A percentile compares a stretch with the other conserved stretches of the same genome.
phyloP scores from a whole-genome alignment of 116 monocot species.

The Posidonia oceanica region DNA sequence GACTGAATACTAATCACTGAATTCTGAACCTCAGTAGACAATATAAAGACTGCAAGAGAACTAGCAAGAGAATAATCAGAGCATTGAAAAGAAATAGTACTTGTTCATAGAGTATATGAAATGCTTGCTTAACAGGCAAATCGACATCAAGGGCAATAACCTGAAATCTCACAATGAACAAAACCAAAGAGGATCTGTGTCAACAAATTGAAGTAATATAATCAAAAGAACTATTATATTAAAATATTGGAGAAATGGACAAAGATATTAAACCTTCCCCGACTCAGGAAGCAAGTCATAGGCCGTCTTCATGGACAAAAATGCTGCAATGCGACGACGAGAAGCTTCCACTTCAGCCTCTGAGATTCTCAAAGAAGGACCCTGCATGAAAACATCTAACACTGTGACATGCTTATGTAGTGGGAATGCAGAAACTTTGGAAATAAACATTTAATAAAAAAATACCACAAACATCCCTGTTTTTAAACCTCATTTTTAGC shows the following conservation, averaged over 20 bases:
- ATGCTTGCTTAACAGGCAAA: slow-evolving; percentile 97
- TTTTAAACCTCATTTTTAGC: no score
- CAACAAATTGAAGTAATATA: not conserved
- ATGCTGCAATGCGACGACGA: slow-evolving; percentile 46
- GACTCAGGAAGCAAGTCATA: slow-evolving; percentile 82
- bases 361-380: slow-evolving; percentile 21
- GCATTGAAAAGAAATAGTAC: slow-evolving; percentile 17
- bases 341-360: slow-evolving; percentile 47
- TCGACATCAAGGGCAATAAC: slow-evolving; percentile 89
- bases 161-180: slow-evolving; percentile 23
- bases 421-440: no score
- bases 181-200: not conserved
- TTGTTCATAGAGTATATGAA: slow-evolving; percentile 96
- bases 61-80: not conserved
- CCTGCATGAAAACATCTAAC: slow-evolving; percentile 22
- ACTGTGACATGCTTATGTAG: slow-evolving; percentile 16
- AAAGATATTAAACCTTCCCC: slow-evolving; percentile 46
- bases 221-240: not conserved
- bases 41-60: not conserved
- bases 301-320: slow-evolving; percentile 45
- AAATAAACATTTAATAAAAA: no score
- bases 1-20: no score
- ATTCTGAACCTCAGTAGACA: no score
- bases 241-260: not conserved
- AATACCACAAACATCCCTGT: no score